Percentiles rank a stretch among this genome's conserved stretches.
Evolutionary conservation across 768 basidiomycete species (phyloP).

Genomic region (Phylloporus sp.): DNA sequence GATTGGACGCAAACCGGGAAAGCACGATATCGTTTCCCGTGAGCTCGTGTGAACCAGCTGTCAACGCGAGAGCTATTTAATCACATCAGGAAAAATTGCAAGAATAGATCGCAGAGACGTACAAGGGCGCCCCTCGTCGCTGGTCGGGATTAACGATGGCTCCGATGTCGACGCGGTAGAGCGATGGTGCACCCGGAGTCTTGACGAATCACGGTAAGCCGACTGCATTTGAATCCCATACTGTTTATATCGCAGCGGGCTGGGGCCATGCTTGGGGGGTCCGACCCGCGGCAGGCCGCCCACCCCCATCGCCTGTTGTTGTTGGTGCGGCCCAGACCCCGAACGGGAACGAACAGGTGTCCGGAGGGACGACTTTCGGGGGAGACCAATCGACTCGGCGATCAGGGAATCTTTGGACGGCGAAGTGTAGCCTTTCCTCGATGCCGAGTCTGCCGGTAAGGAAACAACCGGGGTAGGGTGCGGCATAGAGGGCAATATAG

Average conservation of each 20-base stretch:
- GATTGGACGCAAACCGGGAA: slow-evolving; percentile 40
- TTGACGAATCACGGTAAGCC: slow-evolving; percentile 36
- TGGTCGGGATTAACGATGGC: slow-evolving; percentile 62
- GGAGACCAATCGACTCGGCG: slow-evolving; percentile 28
- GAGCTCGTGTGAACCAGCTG: slow-evolving; percentile 48
- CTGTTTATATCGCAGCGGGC: slow-evolving; percentile 42
- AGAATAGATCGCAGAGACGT: slow-evolving; percentile 28
- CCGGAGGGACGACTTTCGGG: slow-evolving; percentile 29
- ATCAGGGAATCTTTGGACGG: slow-evolving; percentile 48
- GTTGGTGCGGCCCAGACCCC: slow-evolving; percentile 25
- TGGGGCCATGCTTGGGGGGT: slow-evolving; percentile 35
- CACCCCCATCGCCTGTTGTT: slow-evolving; percentile 17
- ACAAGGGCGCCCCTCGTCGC: slow-evolving; percentile 48
- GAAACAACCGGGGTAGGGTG: slow-evolving; percentile 23
- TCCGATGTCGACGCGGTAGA: slow-evolving; percentile 76
- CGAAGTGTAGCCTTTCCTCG: slow-evolving; percentile 32
- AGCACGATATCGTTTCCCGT: slow-evolving; percentile 46
- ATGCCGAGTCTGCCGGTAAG: slow-evolving; percentile 20
- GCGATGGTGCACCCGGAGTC: slow-evolving; percentile 60
- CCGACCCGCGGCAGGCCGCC: slow-evolving; percentile 26
- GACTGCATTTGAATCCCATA: slow-evolving; percentile 33
- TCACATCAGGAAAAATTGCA: slow-evolving; percentile 15
- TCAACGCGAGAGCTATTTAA: slow-evolving; percentile 15
- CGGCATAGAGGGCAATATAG: slow-evolving; percentile 13
- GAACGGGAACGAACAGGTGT: slow-evolving; percentile 30